These are phyloP conservation scores for Exophiala mesophila DNA, from an alignment of 2,329 filamentous ascomycete species.

Conservation along the genomic window DNA sequence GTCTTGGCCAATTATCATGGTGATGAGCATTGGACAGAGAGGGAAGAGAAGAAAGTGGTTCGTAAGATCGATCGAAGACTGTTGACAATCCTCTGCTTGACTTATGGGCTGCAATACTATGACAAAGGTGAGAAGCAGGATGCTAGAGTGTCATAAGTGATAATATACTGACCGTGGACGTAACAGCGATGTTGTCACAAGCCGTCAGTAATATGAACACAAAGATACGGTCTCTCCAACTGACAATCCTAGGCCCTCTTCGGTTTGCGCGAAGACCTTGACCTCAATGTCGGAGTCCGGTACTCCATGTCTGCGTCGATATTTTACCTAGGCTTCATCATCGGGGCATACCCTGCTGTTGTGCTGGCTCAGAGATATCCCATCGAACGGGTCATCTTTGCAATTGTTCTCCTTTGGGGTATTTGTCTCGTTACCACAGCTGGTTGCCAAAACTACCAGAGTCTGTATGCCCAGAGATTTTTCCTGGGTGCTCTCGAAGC, in stretches of 20 bases:
- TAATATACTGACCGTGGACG: too few species aligned
- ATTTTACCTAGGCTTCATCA: conserved; percentile 72
- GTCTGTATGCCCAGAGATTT: conserved; percentile 63
- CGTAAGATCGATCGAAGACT: conserved; percentile 38
- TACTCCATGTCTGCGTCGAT: conserved; percentile 31
- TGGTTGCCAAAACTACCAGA: conserved; percentile 57
- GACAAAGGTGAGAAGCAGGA: conserved; percentile 43
- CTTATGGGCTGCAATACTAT: conserved; percentile 48
- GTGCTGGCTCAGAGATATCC: conserved; percentile 64
- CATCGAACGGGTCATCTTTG: conserved; percentile 59
- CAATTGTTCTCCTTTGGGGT: conserved; percentile 61
- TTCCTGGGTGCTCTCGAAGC: conserved; percentile 58
- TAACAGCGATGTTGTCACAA: conserved; percentile 47
- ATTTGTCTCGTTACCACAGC: conserved; percentile 64
- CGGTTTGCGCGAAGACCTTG: conserved; percentile 38
- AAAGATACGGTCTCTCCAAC: too few species aligned
- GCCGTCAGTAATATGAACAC: conserved; percentile 34
- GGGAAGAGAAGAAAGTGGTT: conserved; percentile 35
- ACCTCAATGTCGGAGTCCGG: conserved; percentile 37
- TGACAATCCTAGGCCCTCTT: conserved; percentile 35
- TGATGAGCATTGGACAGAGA: conserved; percentile 44
- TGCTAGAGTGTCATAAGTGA: too few species aligned
- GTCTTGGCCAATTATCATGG: conserved; percentile 41
- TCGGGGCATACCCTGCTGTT: conserved; percentile 67
- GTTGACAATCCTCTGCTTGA: conserved; percentile 49